Evolutionary conservation across 306 rosid genomes (phyloP).

Genomic region (Cucurbita moschata): DNA sequence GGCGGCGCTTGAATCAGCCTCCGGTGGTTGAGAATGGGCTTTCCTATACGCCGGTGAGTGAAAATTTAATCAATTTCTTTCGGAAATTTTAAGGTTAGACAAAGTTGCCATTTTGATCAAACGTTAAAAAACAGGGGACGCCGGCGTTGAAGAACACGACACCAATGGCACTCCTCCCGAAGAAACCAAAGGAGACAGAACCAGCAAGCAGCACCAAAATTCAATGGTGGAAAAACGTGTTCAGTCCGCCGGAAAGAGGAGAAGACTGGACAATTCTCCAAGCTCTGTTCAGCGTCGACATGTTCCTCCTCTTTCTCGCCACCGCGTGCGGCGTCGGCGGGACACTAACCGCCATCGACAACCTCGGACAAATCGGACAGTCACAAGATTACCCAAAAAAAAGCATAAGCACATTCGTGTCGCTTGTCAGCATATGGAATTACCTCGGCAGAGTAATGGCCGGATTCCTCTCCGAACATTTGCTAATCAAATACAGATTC

Average conservation of each 20-base stretch:
- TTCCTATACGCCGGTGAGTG: not conserved
- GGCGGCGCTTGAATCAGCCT: not conserved
- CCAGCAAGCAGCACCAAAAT: not conserved
- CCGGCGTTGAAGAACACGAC: not conserved
- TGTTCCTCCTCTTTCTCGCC: conserved; percentile 33
- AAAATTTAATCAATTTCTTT: not conserved
- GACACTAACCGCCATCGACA: conserved; percentile 37
- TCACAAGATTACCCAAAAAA: conserved; percentile 26
- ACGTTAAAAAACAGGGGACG: not conserved
- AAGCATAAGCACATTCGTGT: conserved; percentile 43
- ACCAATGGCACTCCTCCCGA: not conserved
- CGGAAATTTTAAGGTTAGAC: not conserved
- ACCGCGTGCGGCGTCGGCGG: conserved; percentile 51
- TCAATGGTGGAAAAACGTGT: conserved; percentile 30
- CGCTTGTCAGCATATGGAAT: conserved; percentile 51
- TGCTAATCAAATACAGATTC: conserved; percentile 19
- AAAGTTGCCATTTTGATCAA: too few relatives aligned
- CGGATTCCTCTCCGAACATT: conserved; percentile 36
- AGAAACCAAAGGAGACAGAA: not conserved
- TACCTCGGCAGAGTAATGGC: conserved; percentile 31
- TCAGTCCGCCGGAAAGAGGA: conserved; percentile 35
- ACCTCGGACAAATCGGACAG: conserved; percentile 43
- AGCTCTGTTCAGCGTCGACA: conserved; percentile 48
- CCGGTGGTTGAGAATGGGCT: not conserved
- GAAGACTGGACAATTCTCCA: conserved; percentile 52